Base-by-base conservation (phyloP, 495 filamentous ascomycete genomes). In the Penicillium longicatenatum region DNA sequence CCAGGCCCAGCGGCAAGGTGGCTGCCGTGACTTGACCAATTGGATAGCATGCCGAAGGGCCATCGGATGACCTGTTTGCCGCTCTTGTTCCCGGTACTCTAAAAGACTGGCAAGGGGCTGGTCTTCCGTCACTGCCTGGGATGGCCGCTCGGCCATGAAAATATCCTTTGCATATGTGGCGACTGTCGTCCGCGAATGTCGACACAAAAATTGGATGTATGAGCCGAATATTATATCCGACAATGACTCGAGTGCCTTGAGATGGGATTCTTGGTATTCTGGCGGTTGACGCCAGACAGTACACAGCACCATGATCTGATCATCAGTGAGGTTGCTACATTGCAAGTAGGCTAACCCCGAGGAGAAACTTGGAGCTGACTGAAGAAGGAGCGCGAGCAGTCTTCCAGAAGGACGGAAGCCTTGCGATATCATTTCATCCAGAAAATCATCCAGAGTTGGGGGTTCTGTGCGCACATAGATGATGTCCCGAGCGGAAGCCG, bases 381-480 rank as follows among this genome's bases (percentile, higher is more conserved):
- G 63, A n/a, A 88, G 52, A 33, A 87, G 69, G 30, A 79, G 68
- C 1, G 71, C 72, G 6, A 87, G 56, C 33, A 82, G 79, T 37
- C 66, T 67, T 0, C 64, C 70, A 2, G 66, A 59, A 8, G 81
- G 77, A 30, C 63, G 66, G 24, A 88, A 59, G 3, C 73, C 74
- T 20, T 82, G 73, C 1, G 67, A 59, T 21, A 73, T 61, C 80
- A 90, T 87, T 53, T 79, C 68, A 5, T 79, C 60, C 30, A 82
- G 74, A 24, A 90, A 75, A 11, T 79, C 75, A 19, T 84, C 70
- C 8, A 83, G 39, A 0, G 75, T 75, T 3, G 88, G 88, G 16
- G 84, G 77, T 43, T 81, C 77, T 10, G 73, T 76, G 20, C 68
- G 71, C 16, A 87, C 75, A 70, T 86, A 87, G 0, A 85, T 79